These are phyloP conservation scores for Delphinella strobiligena DNA, from an alignment of 2,329 filamentous ascomycete species.

Conservation along the genomic window DNA sequence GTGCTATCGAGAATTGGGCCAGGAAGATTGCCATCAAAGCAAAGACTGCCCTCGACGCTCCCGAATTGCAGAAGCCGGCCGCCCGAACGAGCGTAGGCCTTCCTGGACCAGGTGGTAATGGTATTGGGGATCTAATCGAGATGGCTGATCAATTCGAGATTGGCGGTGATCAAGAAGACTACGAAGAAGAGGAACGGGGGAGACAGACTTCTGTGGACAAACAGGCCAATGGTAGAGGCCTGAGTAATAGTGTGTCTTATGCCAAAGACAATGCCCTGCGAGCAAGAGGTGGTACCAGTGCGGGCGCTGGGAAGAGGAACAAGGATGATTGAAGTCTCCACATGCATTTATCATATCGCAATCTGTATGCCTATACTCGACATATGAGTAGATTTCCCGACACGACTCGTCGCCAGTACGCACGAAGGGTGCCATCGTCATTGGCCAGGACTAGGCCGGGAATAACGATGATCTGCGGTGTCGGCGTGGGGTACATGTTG, in stretches of 20 bases:
- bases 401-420: too few species aligned
- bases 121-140: conserved; percentile 57
- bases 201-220: conserved; percentile 13
- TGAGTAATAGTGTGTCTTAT: conserved; percentile 16
- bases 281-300: conserved; percentile 12
- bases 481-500: too few species aligned
- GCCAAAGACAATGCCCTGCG: conserved; percentile 13
- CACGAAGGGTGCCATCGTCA: too few species aligned
- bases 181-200: conserved; percentile 17
- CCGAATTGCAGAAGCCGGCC: conserved; percentile 9
- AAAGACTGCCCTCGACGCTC: conserved; percentile 16
- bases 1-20: conserved; percentile 82
- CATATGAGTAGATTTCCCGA: too few species aligned
- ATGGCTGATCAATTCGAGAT: conserved; percentile 47
- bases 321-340: conserved; percentile 20
- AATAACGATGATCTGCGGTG: too few species aligned
- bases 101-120: conserved; percentile 27
- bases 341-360: too few species aligned
- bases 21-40: conserved; percentile 63
- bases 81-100: conserved; percentile 19
- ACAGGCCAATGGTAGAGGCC: conserved; percentile 6
- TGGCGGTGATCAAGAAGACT: conserved; percentile 21
- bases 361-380: too few species aligned
- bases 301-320: conserved; percentile 15
- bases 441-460: too few species aligned